Evolutionary conservation across 331 rosid genomes (phyloP), one percentile per base, ranked within the genome.

Genomic region (Rhamnella rubrinervis): DNA sequence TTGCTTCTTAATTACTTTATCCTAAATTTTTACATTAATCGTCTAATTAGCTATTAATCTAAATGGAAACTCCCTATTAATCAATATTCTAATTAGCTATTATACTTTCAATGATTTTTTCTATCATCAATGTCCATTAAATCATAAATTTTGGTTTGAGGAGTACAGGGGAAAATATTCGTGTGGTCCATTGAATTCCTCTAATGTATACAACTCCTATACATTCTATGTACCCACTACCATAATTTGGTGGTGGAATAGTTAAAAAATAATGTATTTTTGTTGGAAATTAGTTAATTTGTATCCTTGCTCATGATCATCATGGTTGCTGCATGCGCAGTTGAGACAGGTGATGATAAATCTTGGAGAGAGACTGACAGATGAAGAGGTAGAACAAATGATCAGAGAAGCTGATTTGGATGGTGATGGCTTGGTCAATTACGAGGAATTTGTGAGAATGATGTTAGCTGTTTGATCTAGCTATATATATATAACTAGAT

Each of bases 371-470:
- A 86, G 62, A 72, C 57, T 84, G 57, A 83, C 88, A 13, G 90
- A 86, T 3, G 97, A 84, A 67, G 97, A 91, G 75, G 57, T 81
- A 21, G 87, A 74, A 66, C 86, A 81, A 62, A 91, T 91, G 97
- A 75, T 91, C 7, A 86, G 64, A 79, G 85, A 71, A 5, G 97
- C 97, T 53, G 97, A 91, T 81, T 64, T 84, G 73, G 85, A 88
- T 53, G 92, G 97, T 26, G 95, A 91, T 56, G 95, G 92, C 18
- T 76, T 84, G 1, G 53, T 88, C 70, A 87, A 84, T 67, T 91
- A 73, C 65, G 78, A 84, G 50, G 95, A 91, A 51, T 91, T 91
- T 38, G 85, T 84, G 15, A 76, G 81, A 49, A 86, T 91, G 86
- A 86, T 91, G 92, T 68, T 88, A 41, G 61, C 82, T 59, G 65